A percentile compares a stretch with the other conserved stretches of the same genome.
Evolutionary conservation across 2,329 filamentous ascomycete genomes (phyloP).

Genomic region (Podosphaera leucotricha): DNA sequence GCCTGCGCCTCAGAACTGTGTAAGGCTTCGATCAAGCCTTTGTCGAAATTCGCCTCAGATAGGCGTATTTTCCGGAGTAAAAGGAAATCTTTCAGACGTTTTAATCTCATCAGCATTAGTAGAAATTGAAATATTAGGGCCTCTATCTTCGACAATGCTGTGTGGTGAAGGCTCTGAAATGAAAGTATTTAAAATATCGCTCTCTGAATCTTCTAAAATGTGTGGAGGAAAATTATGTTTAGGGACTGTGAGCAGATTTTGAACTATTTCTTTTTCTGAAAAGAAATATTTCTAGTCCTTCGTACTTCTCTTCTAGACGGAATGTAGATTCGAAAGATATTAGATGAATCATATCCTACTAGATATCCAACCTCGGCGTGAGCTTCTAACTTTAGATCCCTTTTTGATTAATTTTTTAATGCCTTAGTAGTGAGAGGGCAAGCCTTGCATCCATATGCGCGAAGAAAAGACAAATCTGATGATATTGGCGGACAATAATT

Average conservation of each 20-base stretch:
- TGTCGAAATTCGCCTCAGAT: not conserved
- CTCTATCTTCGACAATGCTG: not conserved
- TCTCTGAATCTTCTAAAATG: not conserved
- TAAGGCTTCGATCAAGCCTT: too few relatives aligned
- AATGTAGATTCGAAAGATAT: not conserved
- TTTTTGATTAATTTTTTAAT: not conserved
- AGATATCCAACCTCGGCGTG: conserved; percentile 1
- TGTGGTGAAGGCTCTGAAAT: not conserved
- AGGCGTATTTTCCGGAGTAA: not conserved
- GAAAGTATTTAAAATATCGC: not conserved
- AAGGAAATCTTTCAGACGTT: not conserved
- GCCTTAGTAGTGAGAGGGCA: not conserved
- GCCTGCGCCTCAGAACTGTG: too few relatives aligned
- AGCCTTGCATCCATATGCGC: not conserved
- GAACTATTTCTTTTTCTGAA: not conserved
- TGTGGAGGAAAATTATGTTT: not conserved
- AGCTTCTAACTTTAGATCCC: conserved; percentile 1
- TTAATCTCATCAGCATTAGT: not conserved
- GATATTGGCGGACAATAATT: not conserved
- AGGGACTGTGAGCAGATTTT: not conserved
- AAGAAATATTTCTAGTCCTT: not conserved
- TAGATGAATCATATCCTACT: not conserved
- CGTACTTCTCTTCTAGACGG: not conserved
- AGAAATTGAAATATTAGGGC: not conserved
- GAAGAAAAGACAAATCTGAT: conserved; percentile 1